phyloP scores from a whole-genome alignment of 2,329 filamentous ascomycete species.

The Aspergillus piperis region DNA sequence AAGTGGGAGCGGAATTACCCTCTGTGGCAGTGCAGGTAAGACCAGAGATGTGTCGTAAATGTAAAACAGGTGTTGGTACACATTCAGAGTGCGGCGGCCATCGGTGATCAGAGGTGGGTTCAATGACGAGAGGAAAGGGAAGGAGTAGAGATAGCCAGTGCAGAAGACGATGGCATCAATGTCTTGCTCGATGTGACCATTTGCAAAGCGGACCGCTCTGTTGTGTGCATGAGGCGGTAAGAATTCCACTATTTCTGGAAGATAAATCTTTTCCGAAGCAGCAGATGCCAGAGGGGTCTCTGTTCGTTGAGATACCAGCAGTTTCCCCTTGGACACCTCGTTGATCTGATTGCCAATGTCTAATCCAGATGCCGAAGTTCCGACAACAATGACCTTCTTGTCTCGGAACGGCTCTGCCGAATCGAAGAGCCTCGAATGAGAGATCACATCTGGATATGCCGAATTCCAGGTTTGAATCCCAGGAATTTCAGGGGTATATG shows the following conservation, averaged over 20 bases:
- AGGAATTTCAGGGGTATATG: constrained; percentile 64
- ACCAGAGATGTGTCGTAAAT: constrained; percentile 74
- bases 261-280: constrained; percentile 56
- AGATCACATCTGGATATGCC: constrained; percentile 61
- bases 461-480: constrained; percentile 62
- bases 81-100: constrained; percentile 68
- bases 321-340: constrained; percentile 57
- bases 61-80: constrained; percentile 80
- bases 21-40: constrained; percentile 74
- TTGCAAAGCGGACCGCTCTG: constrained; percentile 65
- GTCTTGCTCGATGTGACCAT: constrained; percentile 64
- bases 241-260: constrained; percentile 57
- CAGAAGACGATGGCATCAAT: constrained; percentile 82
- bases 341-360: constrained; percentile 81
- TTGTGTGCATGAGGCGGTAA: constrained; percentile 53
- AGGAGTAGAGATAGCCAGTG: constrained; percentile 85
- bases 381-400: constrained; percentile 80
- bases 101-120: constrained; percentile 62
- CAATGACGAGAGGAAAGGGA: constrained; percentile 66
- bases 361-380: constrained; percentile 79
- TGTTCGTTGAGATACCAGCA: constrained; percentile 65
- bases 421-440: constrained; percentile 80
- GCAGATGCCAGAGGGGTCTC: constrained; percentile 48
- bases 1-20: constrained; percentile 84
- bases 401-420: constrained; percentile 61